phyloP scores from a whole-genome alignment of 352 stramenopile species.

The Salisapilia sapeloensis region DNA sequence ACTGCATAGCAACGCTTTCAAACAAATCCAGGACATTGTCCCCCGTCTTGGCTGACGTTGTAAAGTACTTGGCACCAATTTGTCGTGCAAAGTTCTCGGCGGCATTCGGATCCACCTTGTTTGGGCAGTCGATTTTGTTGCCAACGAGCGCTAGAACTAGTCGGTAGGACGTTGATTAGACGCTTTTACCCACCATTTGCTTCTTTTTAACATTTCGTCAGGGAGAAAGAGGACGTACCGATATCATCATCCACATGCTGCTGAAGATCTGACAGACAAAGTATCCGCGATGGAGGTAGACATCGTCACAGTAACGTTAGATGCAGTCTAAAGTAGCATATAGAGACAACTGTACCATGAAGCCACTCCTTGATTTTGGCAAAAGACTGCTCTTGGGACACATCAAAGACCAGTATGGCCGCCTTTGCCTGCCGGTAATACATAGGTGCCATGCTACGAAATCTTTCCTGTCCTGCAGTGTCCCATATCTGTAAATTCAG shows the following conservation, averaged over 20 bases:
- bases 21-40: conserved; percentile 63
- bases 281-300: too few relatives aligned
- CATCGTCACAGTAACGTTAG: too few relatives aligned
- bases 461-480: conserved; percentile 57
- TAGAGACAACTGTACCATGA: conserved; percentile 25
- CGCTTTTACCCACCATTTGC: too few relatives aligned
- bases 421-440: conserved; percentile 83
- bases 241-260: conserved; percentile 68
- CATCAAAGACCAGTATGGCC: conserved; percentile 75
- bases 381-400: conserved; percentile 60
- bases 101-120: conserved; percentile 42
- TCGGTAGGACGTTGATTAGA: background rate
- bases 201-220: too few relatives aligned
- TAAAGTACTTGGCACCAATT: conserved; percentile 70
- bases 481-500: conserved; percentile 84
- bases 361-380: conserved; percentile 81
- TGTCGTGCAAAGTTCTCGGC: conserved; percentile 59
- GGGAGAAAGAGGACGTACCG: conserved; percentile 7
- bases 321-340: too few relatives aligned
- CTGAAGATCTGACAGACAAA: conserved; percentile 25
- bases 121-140: conserved; percentile 66
- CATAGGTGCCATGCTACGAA: conserved; percentile 80
- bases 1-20: conserved; percentile 42
- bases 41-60: conserved; percentile 66
- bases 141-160: conserved; percentile 61